phyloP scores from a whole-genome alignment of 345 rosid genomes.

The Ailanthus altissimus region DNA sequence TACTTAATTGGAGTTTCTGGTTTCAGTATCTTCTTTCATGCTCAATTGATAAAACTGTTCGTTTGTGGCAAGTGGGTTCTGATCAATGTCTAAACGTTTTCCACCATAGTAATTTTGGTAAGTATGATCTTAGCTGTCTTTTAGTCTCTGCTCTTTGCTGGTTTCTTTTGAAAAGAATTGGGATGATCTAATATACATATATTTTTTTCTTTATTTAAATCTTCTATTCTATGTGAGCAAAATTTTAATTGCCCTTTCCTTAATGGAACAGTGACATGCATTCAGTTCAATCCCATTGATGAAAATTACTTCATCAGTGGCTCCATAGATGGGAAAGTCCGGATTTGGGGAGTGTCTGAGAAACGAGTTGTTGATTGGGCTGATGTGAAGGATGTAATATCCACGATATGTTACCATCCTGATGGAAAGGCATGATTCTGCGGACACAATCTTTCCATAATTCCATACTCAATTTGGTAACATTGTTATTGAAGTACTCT shows the following conservation, averaged over 20 bases:
- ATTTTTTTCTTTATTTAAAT: background rate
- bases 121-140: background rate
- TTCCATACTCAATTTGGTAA: background rate
- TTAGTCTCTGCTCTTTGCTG: background rate
- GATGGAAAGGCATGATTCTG: slow-evolving; percentile 64
- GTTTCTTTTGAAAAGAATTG: background rate
- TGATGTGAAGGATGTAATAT: slow-evolving; percentile 62
- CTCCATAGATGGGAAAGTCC: slow-evolving; percentile 90
- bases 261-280: slow-evolving; percentile 73
- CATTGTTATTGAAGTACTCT: slow-evolving; percentile 1
- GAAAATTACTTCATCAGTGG: slow-evolving; percentile 80
- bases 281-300: slow-evolving; percentile 75
- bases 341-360: slow-evolving; percentile 80
- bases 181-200: too few species aligned
- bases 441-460: background rate
- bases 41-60: slow-evolving; percentile 76
- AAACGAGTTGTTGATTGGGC: slow-evolving; percentile 79
- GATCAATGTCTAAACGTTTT: slow-evolving; percentile 55
- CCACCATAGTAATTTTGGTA: slow-evolving; percentile 71
- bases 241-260: slow-evolving; percentile 17
- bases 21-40: slow-evolving; percentile 77
- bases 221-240: background rate
- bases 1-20: slow-evolving; percentile 15
- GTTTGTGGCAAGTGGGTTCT: slow-evolving; percentile 70
- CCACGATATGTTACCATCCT: slow-evolving; percentile 71